These are phyloP conservation scores for Fermentozyma sake DNA, from an alignment of 1,139 yeast species.

Conservation along the genomic window DNA sequence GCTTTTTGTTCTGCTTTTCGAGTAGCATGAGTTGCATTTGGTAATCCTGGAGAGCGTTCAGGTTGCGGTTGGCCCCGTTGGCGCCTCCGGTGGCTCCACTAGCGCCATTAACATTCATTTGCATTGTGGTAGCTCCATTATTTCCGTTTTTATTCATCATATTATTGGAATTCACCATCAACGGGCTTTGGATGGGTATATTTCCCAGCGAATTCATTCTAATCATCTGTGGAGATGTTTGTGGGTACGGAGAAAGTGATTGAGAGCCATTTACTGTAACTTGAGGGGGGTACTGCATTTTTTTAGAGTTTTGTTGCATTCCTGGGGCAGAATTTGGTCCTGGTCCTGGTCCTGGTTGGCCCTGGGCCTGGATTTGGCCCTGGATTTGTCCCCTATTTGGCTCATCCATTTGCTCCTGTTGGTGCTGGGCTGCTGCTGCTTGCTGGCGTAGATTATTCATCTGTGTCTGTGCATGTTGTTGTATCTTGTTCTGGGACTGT, in stretches of 20 bases:
- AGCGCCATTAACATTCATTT: not conserved
- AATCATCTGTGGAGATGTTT: no score
- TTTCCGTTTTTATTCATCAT: conserved; percentile 8
- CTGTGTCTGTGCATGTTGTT: conserved; percentile 49
- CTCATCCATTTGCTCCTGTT: conserved; percentile 15
- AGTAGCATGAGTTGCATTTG: conserved; percentile 70
- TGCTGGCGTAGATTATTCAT: conserved; percentile 51
- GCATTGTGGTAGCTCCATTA: conserved; percentile 7
- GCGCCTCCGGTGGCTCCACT: conserved; percentile 5
- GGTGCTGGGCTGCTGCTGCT: conserved; percentile 32
- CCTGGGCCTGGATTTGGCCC: no score
- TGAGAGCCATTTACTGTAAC: no score
- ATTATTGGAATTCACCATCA: no score
- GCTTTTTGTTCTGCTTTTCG: conserved; percentile 67
- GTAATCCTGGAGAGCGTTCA: conserved; percentile 60
- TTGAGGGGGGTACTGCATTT: no score
- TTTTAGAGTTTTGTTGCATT: no score
- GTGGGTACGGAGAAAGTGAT: no score
- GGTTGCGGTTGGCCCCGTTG: conserved; percentile 20
- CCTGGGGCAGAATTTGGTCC: conserved; percentile 1
- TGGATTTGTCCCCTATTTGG: conserved; percentile 1
- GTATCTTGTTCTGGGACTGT: conserved; percentile 32
- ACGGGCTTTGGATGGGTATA: not conserved
- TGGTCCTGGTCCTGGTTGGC: not conserved
- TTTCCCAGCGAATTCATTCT: not conserved